Evolutionary conservation across 2,329 filamentous ascomycete genomes (phyloP), one percentile per base, ranked within the genome.

Genomic region (Eurotiales sp.): DNA sequence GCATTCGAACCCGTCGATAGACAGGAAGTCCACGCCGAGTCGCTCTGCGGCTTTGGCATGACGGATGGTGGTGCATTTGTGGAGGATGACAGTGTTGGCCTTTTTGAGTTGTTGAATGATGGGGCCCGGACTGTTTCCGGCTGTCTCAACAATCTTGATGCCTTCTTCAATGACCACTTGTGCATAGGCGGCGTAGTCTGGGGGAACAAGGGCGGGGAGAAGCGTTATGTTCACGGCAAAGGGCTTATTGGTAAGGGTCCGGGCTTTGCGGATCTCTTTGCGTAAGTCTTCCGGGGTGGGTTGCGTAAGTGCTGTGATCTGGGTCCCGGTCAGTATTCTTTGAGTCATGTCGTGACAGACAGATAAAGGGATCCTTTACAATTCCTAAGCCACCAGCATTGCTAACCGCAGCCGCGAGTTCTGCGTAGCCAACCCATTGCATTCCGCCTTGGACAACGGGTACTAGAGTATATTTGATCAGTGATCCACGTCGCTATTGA

Each of bases 1-100:
- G 74, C 93, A 99, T 72, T 99, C 93, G 67, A 99, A 97, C 39
- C 93, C 93, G 67, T 99, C 93, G 61, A 99, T 97, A 59, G 86
- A 91, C 52, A 99, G 75, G 73, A 99, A 97, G 72, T 99, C 93
- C 4, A 96, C 93, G 57, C 93, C 93, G 34, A 97, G 84, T 73
- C 95, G 96, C 53, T 95, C 81, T 44, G 93, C 93, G 58, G 87
- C 90, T 70, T 90, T 83, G 17, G 93, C 93, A 68, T 99, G 93
- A 50, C 90, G 79, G 73, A 99, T 95, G 4, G 90, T 95, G 8
- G 93, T 99, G 78, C 93, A 97, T 76, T 99, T 99, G 81, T 99
- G 93, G 51, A 99, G 77, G 61, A 99, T 84, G 51, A 81, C 92
- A 63, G 82, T 81, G 51, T 83, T 84, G 5, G 85, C 87, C 55